Base-by-base conservation (phyloP, 2,329 filamentous ascomycete species). In the Fusarium denticulatum region DNA sequence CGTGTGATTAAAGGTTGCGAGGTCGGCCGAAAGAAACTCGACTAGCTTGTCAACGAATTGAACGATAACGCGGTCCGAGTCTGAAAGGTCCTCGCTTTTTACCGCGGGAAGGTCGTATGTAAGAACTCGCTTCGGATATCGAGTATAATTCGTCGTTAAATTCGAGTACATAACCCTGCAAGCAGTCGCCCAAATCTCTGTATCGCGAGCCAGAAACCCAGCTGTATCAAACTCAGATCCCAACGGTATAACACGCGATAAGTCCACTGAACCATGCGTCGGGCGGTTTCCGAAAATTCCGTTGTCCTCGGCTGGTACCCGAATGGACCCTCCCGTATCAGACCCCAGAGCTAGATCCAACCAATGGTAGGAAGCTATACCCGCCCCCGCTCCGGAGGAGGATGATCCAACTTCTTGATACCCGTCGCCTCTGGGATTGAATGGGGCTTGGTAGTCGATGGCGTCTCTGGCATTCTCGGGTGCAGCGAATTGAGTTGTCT, bases 351-450 rank as follows among this genome's bases (percentile, higher is more conserved):
- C 39, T 3, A 57, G 30, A 11, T 61, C 59, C 4, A 61, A 3
- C 59, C 59, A 61, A 30, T 61, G 30, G 10, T 61, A 61, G 26
- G 59, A 56, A 7, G 49, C 59, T 1, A 57, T 14, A 6, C 49
- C 59, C 9, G 36, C 50, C 12, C 49, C 49, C 13, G 49, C 16
- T 16, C 59, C 59, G 1, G 49, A 56, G 1, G 36, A 42, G 8
- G 36, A 42, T 1, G 36, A 42, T 22, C 59, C 59, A 3, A 30
- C 37, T 8, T 42, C 36, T n/a, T 57, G 49, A 18, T 57, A 57
- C 5, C 59, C 59, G 18, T 61, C 59, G 8, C 37, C 59, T 43
- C 59, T 39, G 7, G 49, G 59, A 11, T 61, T 61, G 18, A 42
- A 61, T 1, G 59, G 59, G 0, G 39, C 39, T 7, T 57, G 59